Conservation (phyloP, 139 green algal genomes). For the Auxenochlorella pyrenoidosa region DNA sequence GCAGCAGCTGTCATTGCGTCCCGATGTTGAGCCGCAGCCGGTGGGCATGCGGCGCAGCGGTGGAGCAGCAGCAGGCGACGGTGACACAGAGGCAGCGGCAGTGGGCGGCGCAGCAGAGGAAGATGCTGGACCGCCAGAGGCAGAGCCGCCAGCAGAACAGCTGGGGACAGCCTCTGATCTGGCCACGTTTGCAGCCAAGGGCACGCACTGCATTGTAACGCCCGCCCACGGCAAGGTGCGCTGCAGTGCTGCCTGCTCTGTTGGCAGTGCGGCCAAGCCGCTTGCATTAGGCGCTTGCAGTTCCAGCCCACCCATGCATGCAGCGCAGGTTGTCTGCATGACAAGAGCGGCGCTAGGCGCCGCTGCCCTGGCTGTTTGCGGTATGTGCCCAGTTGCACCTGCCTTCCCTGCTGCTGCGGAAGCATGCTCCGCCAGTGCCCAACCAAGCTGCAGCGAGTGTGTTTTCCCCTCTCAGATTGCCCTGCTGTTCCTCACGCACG, state of each 20-base stretch:
- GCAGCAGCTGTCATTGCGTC: background rate
- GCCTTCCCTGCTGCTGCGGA: background rate
- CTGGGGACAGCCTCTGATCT: background rate
- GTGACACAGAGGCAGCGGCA: background rate
- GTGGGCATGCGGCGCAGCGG: too few species aligned
- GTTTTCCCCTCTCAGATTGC: background rate
- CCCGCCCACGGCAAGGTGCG: slow-evolving; percentile 22
- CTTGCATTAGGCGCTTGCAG: too few species aligned
- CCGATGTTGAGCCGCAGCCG: background rate
- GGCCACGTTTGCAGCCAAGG: background rate
- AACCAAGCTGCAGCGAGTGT: too few species aligned
- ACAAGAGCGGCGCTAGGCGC: too few species aligned
- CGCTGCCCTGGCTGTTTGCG: too few species aligned
- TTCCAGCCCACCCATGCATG: too few species aligned
- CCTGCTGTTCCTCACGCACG: slow-evolving; percentile 27
- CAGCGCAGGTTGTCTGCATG: background rate
- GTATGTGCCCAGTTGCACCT: background rate
- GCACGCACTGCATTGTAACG: slow-evolving; percentile 1
- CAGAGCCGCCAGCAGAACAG: background rate
- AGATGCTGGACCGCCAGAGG: background rate
- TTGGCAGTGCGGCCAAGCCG: background rate
- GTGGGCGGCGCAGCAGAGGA: background rate
- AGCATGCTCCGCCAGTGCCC: background rate
- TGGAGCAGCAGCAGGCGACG: background rate
- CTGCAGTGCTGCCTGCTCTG: too few species aligned